Evolutionary conservation across 805 yeast species (phyloP), one percentile per base, ranked within the genome.

Genomic region (Nakazawaea wickerhamii): DNA sequence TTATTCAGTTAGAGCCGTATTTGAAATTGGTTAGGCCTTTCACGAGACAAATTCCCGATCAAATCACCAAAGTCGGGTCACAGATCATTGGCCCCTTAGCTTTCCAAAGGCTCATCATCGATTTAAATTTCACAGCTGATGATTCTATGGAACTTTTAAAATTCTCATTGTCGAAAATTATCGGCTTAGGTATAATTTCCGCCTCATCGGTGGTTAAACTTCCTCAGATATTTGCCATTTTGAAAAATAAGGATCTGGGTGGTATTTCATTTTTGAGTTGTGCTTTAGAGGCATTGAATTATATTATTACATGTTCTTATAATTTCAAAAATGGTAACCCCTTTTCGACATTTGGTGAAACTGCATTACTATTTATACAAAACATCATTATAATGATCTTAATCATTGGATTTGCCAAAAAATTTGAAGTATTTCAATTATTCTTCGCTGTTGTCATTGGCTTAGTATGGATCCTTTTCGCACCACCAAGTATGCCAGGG

Each of bases 331-430:
- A 45, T 33, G 55, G 55, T 5, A 57, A 61, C 43, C 63, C 66
- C 5, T 67, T 67, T 40, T 49, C 55, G 32, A 56, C 69, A 5
- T 68, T 61, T 50, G 71, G 71, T 23, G 73, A 68, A 38, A 52
- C 57, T 18, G 58, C 58, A 0, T 56, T 67, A 27, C 51, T 67
- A 6, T 52, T 61, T 1, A 23, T 67, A 14, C 73, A 68, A 50
- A 65, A 67, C 39, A 21, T 59, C 6, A 36, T 58, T 13, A 58
- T 68, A 19, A 41, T 63, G 23, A 23, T 50, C 7, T 49, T 67
- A 48, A 52, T 68, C 17, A 46, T 56, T 44, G 43, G 52, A 40
- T 49, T 40, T 22, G 27, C 39, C 10, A 27, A 45, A 9, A 23
- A 23, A n/a, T 23, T 30, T 5, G 30, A 38, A 4, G 30, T 36